These are phyloP conservation scores for Saccharum spontaneum DNA, from an alignment of 176 grass and related monocot species.

Conservation along the genomic window DNA sequence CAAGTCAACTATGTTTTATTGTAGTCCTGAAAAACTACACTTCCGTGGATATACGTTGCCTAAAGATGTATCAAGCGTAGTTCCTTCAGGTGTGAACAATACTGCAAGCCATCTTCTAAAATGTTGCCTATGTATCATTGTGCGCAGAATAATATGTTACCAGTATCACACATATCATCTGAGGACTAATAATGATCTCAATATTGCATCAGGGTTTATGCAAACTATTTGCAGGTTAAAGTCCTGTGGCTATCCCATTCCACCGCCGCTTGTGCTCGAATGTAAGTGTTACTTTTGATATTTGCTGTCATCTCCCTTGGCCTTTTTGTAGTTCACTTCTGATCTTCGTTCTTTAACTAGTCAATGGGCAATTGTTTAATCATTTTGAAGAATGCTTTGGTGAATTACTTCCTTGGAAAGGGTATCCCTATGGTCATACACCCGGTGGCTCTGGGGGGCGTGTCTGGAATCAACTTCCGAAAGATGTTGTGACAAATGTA, in stretches of 20 bases:
- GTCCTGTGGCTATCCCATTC: constrained; percentile 12
- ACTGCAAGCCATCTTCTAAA: not conserved
- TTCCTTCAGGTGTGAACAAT: constrained; percentile 28
- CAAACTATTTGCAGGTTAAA: not conserved
- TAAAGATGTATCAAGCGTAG: not conserved
- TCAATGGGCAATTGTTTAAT: constrained; percentile 1
- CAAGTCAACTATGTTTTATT: not conserved
- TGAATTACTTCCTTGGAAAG: constrained; percentile 12
- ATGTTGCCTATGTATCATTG: not conserved
- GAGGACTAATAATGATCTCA: not conserved
- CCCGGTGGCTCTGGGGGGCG: not conserved
- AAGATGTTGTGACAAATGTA: constrained; percentile 8
- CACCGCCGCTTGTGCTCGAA: constrained; percentile 32
- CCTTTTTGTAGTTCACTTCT: constrained; percentile 16
- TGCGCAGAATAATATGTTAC: not conserved
- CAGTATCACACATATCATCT: not conserved
- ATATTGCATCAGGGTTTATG: not conserved
- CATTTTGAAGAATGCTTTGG: constrained; percentile 35
- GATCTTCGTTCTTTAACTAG: not conserved
- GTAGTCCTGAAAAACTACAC: not conserved
- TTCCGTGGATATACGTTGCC: constrained; percentile 6
- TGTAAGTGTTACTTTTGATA: constrained; percentile 11
- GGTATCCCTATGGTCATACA: not conserved
- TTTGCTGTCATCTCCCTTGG: not conserved
- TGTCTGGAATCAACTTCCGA: not conserved